phyloP scores from a whole-genome alignment of 2,329 filamentous ascomycete genomes.

The Beauveria varroae region DNA sequence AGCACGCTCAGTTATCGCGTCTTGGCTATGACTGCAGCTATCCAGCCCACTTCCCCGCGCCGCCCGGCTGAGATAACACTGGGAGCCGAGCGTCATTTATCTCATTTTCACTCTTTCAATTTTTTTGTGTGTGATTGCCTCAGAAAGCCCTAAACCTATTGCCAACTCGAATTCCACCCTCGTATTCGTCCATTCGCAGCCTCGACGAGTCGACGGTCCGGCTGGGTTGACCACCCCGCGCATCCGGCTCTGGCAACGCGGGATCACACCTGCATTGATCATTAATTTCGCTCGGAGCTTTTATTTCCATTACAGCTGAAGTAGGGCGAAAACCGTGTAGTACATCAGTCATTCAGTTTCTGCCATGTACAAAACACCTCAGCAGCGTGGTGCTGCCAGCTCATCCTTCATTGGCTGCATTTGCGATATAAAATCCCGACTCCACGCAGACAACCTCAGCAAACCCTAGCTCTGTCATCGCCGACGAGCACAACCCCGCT shows the following conservation, averaged over 20 bases:
- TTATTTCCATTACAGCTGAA: not conserved
- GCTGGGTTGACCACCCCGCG: not conserved
- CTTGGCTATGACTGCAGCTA: not conserved
- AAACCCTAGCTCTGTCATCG: not conserved
- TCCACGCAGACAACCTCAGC: not conserved
- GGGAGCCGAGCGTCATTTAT: not conserved
- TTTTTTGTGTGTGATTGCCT: not conserved
- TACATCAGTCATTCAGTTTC: not conserved
- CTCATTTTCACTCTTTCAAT: not conserved
- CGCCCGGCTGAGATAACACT: not conserved
- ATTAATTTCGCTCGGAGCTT: not conserved
- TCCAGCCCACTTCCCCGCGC: conserved; percentile 8
- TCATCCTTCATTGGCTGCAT: not conserved
- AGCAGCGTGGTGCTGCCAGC: not conserved
- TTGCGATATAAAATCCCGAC: not conserved
- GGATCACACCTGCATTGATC: not conserved
- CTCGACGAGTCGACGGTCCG: not conserved
- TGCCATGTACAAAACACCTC: not conserved
- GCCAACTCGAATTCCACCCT: not conserved
- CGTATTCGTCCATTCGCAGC: not conserved
- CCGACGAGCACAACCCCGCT: not conserved
- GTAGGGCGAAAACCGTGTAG: not conserved
- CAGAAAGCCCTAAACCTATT: conserved; percentile 5
- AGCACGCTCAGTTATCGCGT: not conserved
- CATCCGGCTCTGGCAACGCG: not conserved